Evolutionary conservation across 106 monocot species (phyloP), one percentile per base, ranked within the genome.

Genomic region (Chionographis japonica): DNA sequence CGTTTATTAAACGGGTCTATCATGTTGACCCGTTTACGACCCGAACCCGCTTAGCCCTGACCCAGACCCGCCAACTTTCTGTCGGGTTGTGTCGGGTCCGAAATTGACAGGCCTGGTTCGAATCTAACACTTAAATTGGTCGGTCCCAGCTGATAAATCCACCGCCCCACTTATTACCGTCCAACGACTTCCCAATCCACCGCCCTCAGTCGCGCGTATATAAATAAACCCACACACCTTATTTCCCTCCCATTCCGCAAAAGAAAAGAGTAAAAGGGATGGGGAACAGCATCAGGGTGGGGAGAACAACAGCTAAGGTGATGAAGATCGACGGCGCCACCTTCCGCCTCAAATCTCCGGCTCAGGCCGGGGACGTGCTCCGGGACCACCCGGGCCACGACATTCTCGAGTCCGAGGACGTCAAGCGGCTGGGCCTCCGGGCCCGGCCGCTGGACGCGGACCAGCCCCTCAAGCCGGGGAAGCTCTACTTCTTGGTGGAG

Each of bases 401-500:
- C 36, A 53, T 81, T 2, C 70, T 81, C 41, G 75, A 75, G n/a
- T 75, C 80, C 18, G 80, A 75, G 16, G 74, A 81, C 41, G 80
- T 81, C 5, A 70, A 71, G 60, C 75, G 43, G 14, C 35, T 71
- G 6, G 75, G 75, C 19, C 19, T 81, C 60, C 62, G 80, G n/a
- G 75, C 80, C 8, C 39, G 55, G 4, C 80, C 75, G 42, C 75
- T 81, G 19, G 50, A 46, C 10, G 41, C 65, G 2, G 70, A 81
- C 20, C 54, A 68, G 42, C 46, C 65, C 15, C 69, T 83, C 46
- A 74, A 74, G 60, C 74, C 83, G 13, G 70, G 74, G 2, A 63
- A 62, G 57, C 54, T 78, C 54, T 83, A 83, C 73, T 83, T 83
- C 60, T 68, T 83, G 42, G 83, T 83, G 2, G 74, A 83, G 38